Base-by-base conservation (phyloP, 1,284 basidiomycete genomes). In the Microbotryum lychnidis-dioicae region DNA sequence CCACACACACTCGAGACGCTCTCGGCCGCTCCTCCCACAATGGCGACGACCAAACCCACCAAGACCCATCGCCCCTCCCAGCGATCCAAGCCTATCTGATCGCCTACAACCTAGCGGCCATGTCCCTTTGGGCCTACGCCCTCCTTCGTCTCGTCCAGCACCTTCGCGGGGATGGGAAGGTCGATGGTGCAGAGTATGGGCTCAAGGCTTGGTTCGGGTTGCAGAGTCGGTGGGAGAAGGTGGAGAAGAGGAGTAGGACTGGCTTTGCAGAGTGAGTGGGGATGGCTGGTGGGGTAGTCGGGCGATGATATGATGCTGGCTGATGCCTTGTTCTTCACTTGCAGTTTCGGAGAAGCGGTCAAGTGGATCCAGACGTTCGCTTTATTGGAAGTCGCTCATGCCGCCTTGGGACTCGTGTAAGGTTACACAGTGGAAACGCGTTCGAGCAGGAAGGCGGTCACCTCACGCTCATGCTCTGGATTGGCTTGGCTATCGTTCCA, bases 331-430 rank as follows among this genome's bases (percentile, higher is more conserved):
- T 4, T 27, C 8, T 16, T 21, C 37, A 14, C 33, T 55, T 25
- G 44, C 37, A 68, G 71, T 4, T 79, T 91, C 1, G 90, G 89
- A 51, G 67, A 75, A 8, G 76, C 79, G 49, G 86, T 87, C 2
- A 82, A 84, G 29, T 78, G 84, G 65, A 87, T 93, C 4, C 92
- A 97, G 78, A 88, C 82, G 27, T 81, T 83, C 50, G 92, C 92
- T 1, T 70, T 84, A 1, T 77, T 96, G 50, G 92, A 97, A 75
- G 82, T 94, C 29, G 66, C 89, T 1, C 96, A 99, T 74, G 84
- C 86, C 47, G 76, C 86, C 9, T 70, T 91, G 9, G 86, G 91
- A 0, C 84, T 85, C 79, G 96, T 98, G 62, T 67, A 48, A 55
- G 64, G 3, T 6, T 31, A 10, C 31, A 31, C 8, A 8, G 4